Percentiles rank a stretch among this genome's conserved stretches.
These are phyloP conservation scores for Xylaria bambusicola DNA, from an alignment of 495 filamentous ascomycete genomes.

Conservation along the genomic window DNA sequence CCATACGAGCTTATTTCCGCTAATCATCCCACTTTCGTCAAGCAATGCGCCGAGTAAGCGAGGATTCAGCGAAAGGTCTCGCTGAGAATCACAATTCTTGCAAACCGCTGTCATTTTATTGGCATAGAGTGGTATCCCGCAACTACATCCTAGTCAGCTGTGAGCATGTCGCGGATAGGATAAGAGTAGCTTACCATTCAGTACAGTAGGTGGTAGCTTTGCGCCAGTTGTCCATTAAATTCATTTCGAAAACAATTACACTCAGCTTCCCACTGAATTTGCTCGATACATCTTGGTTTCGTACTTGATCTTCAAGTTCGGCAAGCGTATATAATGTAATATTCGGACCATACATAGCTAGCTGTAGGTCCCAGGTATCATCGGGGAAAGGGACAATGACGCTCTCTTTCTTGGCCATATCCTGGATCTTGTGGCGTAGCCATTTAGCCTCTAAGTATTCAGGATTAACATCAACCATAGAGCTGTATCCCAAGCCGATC, in stretches of 20 bases:
- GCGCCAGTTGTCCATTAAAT: conserved; percentile 47
- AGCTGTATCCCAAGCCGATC: conserved; percentile 48
- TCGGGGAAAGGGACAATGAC: conserved; percentile 55
- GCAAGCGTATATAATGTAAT: conserved; percentile 58
- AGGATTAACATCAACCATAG: conserved; percentile 61
- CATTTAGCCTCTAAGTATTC: conserved; percentile 57
- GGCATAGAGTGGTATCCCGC: conserved; percentile 57
- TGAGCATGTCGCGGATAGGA: not conserved
- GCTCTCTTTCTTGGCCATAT: conserved; percentile 54
- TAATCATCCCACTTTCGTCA: conserved; percentile 58
- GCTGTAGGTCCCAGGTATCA: conserved; percentile 53
- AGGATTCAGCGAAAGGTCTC: conserved; percentile 56
- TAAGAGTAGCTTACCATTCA: conserved; percentile 55
- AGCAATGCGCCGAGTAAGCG: conserved; percentile 51
- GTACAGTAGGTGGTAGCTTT: conserved; percentile 54
- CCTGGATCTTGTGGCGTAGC: conserved; percentile 54
- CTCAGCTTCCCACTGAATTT: conserved; percentile 62
- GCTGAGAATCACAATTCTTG: conserved; percentile 51
- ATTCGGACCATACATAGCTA: conserved; percentile 42
- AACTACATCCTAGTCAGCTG: conserved; percentile 38
- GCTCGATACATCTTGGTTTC: conserved; percentile 31
- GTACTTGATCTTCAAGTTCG: conserved; percentile 61
- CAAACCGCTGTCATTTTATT: conserved; percentile 50
- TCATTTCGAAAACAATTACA: conserved; percentile 57
- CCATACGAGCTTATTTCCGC: conserved; percentile 54